Conservation (phyloP, 805 yeast genomes). For the Lipomyces lipofer region DNA sequence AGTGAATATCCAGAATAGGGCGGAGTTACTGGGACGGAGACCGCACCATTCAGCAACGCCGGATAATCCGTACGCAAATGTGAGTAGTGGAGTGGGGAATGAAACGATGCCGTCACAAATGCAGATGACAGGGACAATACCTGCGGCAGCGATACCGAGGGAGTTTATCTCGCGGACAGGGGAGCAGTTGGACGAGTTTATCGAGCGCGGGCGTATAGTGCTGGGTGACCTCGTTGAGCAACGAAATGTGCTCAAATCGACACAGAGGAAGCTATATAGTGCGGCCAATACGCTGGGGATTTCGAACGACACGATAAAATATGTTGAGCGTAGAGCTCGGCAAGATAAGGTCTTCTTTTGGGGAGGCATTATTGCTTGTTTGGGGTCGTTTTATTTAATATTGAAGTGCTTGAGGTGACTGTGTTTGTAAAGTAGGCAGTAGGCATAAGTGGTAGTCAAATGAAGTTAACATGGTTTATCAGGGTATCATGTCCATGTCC, state of each 20-base stretch:
- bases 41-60: conserved; percentile 35
- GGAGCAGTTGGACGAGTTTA: conserved; percentile 80
- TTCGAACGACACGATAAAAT: conserved; percentile 76
- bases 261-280: conserved; percentile 64
- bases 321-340: conserved; percentile 75
- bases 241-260: conserved; percentile 63
- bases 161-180: conserved; percentile 62
- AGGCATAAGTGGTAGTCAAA: background rate
- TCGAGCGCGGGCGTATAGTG: conserved; percentile 86
- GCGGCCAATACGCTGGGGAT: conserved; percentile 82
- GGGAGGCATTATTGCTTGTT: conserved; percentile 62
- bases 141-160: conserved; percentile 49
- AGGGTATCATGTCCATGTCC: background rate
- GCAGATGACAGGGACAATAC: conserved; percentile 5
- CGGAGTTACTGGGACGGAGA: conserved; percentile 59
- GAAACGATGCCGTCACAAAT: too few relatives aligned
- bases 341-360: conserved; percentile 88
- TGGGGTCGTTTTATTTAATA: conserved; percentile 68
- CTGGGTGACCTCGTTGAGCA: conserved; percentile 85
- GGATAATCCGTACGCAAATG: conserved; percentile 39
- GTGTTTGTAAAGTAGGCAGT: too few relatives aligned
- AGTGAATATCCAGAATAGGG: conserved; percentile 49
- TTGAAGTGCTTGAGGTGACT: conserved; percentile 64
- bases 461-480: background rate
- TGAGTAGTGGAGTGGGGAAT: conserved; percentile 2